These are phyloP conservation scores for Aspergillus diversus DNA, from an alignment of 495 filamentous ascomycete species.

Conservation along the genomic window DNA sequence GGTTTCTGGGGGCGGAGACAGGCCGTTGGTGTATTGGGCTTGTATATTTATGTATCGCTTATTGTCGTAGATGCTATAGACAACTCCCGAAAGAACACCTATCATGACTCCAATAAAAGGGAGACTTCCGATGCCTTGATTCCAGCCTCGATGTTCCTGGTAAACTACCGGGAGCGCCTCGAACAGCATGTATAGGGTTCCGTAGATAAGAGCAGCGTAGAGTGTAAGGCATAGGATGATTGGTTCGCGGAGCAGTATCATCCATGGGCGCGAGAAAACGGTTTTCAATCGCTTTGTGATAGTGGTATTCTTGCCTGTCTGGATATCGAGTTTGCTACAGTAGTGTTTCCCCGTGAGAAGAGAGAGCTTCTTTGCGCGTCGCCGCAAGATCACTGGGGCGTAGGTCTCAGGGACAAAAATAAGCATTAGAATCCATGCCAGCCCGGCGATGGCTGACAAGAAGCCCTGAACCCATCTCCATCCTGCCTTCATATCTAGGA, in stretches of 20 bases:
- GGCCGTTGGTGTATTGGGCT: slow-evolving; percentile 11
- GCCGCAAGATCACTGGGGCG: slow-evolving; percentile 58
- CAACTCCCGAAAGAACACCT: slow-evolving; percentile 68
- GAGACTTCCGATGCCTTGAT: slow-evolving; percentile 62
- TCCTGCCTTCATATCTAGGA: slow-evolving; percentile 55
- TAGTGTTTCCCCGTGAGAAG: slow-evolving; percentile 58
- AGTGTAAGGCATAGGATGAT: slow-evolving; percentile 60
- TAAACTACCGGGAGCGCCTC: slow-evolving; percentile 76
- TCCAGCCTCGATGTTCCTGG: slow-evolving; percentile 55
- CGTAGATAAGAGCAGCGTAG: slow-evolving; percentile 70
- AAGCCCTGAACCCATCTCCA: slow-evolving; percentile 51
- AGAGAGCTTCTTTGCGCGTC: slow-evolving; percentile 51
- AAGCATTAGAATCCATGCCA: slow-evolving; percentile 36
- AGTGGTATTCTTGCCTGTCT: slow-evolving; percentile 36
- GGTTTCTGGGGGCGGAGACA: slow-evolving; percentile 37
- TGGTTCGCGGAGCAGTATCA: slow-evolving; percentile 68
- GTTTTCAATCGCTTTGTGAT: slow-evolving; percentile 45
- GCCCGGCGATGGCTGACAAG: slow-evolving; percentile 24
- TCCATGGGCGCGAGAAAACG: slow-evolving; percentile 43
- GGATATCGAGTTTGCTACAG: slow-evolving; percentile 51
- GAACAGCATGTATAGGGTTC: slow-evolving; percentile 76
- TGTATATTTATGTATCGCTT: slow-evolving; percentile 36
- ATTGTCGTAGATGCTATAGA: slow-evolving; percentile 39
- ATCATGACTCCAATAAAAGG: slow-evolving; percentile 74
- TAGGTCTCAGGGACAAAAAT: slow-evolving; percentile 63